Evolutionary conservation across 441 rosid species (phyloP).

Genomic region (Gossypium davidsonii): DNA sequence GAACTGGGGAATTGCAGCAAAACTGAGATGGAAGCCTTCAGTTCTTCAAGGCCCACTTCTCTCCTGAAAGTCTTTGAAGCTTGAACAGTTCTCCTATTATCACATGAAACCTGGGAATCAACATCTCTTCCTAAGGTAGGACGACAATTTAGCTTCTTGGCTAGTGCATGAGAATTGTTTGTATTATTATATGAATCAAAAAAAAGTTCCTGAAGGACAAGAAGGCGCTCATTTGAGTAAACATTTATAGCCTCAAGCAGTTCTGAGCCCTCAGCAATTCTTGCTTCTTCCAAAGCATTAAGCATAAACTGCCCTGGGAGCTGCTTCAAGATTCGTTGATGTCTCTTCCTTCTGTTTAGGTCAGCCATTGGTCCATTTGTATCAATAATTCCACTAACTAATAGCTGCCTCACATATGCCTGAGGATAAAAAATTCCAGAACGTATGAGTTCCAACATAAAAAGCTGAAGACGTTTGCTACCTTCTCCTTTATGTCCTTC

Average conservation of each 20-base stretch:
- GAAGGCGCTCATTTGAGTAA: constrained; percentile 79
- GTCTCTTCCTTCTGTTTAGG: constrained; percentile 60
- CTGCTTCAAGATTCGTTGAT: constrained; percentile 72
- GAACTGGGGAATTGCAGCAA: constrained; percentile 66
- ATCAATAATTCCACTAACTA: constrained; percentile 88
- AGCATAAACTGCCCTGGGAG: constrained; percentile 65
- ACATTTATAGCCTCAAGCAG: constrained; percentile 56
- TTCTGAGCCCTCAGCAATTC: constrained; percentile 52
- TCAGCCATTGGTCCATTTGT: constrained; percentile 37
- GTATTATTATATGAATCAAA: constrained; percentile 28
- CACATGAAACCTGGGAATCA: constrained; percentile 35
- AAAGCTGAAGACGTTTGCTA: constrained; percentile 65
- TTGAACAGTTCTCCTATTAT: constrained; percentile 43
- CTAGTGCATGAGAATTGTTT: constrained; percentile 27
- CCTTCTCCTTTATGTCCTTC: constrained; percentile 76
- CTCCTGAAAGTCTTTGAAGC: constrained; percentile 41
- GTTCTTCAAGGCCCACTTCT: constrained; percentile 42
- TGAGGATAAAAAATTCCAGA: constrained; percentile 85
- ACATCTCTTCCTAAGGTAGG: constrained; percentile 28
- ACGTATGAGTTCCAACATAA: constrained; percentile 70
- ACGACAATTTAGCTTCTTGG: constrained; percentile 44
- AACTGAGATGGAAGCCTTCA: constrained; percentile 67
- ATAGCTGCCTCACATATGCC: constrained; percentile 88
- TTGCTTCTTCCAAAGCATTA: constrained; percentile 62
- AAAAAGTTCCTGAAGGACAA: constrained; percentile 56